These are phyloP conservation scores for Kluyveromyces sp. DNA, from an alignment of 1,139 yeast genomes.

Conservation along the genomic window DNA sequence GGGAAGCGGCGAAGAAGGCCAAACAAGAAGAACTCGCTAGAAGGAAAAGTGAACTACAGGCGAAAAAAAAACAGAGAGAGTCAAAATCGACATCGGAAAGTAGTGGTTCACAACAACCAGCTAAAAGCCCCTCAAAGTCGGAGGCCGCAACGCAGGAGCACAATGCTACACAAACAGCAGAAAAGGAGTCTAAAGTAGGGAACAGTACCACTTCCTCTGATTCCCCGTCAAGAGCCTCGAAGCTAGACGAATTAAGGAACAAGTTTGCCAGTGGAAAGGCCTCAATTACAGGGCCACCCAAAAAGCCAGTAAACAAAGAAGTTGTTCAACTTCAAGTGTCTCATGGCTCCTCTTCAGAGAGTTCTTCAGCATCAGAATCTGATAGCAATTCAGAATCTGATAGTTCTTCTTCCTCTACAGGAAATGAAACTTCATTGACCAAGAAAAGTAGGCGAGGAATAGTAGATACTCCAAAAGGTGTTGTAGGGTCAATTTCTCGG, in stretches of 20 bases:
- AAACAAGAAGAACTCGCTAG: conserved; percentile 12
- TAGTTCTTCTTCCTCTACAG: conserved; percentile 17
- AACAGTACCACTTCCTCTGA: not conserved
- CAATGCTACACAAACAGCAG: not conserved
- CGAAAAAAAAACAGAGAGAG: conserved; percentile 7
- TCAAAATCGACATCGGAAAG: not conserved
- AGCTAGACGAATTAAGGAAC: conserved; percentile 17
- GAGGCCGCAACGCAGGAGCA: not conserved
- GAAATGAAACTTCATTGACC: conserved; percentile 20
- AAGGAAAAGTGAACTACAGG: conserved; percentile 15
- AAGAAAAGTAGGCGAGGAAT: conserved; percentile 32
- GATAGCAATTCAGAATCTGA: conserved; percentile 15
- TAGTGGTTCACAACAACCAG: too few species aligned
- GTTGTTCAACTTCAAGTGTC: conserved; percentile 10
- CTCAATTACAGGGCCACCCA: not conserved
- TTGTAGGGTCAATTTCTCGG: conserved; percentile 17
- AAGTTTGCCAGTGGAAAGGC: conserved; percentile 12
- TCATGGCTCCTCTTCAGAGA: not conserved
- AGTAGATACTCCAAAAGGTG: conserved; percentile 35
- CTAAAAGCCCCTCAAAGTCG: conserved; percentile 9
- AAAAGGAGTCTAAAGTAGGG: conserved; percentile 4
- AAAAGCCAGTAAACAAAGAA: conserved; percentile 3
- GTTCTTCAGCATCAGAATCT: conserved; percentile 10
- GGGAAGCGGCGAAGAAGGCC: conserved; percentile 11
- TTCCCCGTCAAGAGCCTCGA: conserved; percentile 9